These are phyloP conservation scores for Xylaria sp. DNA, from an alignment of 2,329 filamentous ascomycete genomes.

Conservation along the genomic window DNA sequence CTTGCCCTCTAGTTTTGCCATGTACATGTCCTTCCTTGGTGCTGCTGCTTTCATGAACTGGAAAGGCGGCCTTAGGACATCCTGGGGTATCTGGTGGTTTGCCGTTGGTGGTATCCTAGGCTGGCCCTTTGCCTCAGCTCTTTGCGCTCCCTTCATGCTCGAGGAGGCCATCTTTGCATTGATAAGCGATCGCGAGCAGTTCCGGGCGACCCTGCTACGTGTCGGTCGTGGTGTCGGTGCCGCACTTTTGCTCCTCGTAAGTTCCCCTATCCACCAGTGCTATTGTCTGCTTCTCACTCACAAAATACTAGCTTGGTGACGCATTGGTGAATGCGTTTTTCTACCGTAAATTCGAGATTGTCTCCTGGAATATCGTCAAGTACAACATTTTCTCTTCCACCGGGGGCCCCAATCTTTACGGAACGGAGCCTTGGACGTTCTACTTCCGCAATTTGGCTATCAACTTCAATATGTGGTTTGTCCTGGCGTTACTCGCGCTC, in stretches of 20 bases:
- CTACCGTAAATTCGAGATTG: slow-evolving; percentile 70
- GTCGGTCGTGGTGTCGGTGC: slow-evolving; percentile 63
- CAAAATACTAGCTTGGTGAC: slow-evolving; percentile 55
- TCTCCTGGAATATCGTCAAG: slow-evolving; percentile 86
- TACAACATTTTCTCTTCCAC: slow-evolving; percentile 89
- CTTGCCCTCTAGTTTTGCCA: slow-evolving; percentile 90
- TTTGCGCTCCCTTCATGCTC: slow-evolving; percentile 72
- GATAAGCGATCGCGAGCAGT: slow-evolving; percentile 51
- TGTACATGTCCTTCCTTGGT: slow-evolving; percentile 87
- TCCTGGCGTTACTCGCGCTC: slow-evolving; percentile 67
- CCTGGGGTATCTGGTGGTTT: slow-evolving; percentile 85
- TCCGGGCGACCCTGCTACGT: slow-evolving; percentile 55
- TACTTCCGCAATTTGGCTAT: slow-evolving; percentile 86
- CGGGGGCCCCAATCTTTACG: slow-evolving; percentile 86
- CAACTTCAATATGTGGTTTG: slow-evolving; percentile 95
- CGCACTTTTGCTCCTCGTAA: slow-evolving; percentile 63
- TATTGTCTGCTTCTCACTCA: slow-evolving; percentile 16
- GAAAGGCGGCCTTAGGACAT: slow-evolving; percentile 71
- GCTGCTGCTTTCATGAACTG: slow-evolving; percentile 88
- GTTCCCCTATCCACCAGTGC: slow-evolving; percentile 28
- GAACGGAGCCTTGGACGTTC: slow-evolving; percentile 94
- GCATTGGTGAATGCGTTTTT: slow-evolving; percentile 73
- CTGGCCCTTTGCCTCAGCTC: slow-evolving; percentile 87
- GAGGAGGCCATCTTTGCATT: slow-evolving; percentile 64
- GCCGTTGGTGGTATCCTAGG: slow-evolving; percentile 78